Evolutionary conservation across 2,329 filamentous ascomycete species (phyloP).

Genomic region (Myriosclerotinia curreyana): DNA sequence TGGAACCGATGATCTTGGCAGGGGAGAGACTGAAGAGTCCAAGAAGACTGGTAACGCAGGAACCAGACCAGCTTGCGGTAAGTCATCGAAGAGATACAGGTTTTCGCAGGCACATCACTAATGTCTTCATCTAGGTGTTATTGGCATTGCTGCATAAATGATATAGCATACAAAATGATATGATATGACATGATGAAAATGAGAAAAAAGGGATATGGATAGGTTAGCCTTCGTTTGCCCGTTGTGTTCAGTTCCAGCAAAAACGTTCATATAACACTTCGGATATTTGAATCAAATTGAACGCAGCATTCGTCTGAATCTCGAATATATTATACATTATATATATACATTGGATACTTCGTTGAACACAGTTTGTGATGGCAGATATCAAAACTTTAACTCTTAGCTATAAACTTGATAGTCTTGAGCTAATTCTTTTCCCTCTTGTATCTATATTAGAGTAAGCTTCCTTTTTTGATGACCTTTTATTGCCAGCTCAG

Average conservation of each 20-base stretch:
- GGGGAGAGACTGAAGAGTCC: constrained; percentile 87
- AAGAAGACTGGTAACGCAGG: constrained; percentile 99
- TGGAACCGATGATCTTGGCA: constrained; percentile 95
- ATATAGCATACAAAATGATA: background rate
- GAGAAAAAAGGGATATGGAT: background rate
- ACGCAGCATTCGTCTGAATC: background rate
- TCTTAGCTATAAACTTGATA: too few species aligned
- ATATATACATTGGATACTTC: background rate
- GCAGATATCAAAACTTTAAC: background rate
- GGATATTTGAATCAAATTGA: background rate
- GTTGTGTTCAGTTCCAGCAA: background rate
- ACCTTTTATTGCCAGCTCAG: too few species aligned
- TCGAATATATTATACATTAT: background rate
- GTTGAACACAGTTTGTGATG: too few species aligned
- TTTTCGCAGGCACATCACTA: background rate
- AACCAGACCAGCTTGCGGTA: constrained; percentile 88
- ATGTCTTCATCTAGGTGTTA: constrained; percentile 59
- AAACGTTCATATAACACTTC: background rate
- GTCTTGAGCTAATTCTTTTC: too few species aligned
- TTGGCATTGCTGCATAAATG: constrained; percentile 75
- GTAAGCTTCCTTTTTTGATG: too few species aligned
- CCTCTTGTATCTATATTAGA: too few species aligned
- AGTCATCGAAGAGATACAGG: constrained; percentile 38
- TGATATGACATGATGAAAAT: constrained; percentile 7
- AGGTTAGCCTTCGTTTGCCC: constrained; percentile 2